Base-by-base conservation (phyloP, 345 rosid genomes). In the Carallia pectinifolia region DNA sequence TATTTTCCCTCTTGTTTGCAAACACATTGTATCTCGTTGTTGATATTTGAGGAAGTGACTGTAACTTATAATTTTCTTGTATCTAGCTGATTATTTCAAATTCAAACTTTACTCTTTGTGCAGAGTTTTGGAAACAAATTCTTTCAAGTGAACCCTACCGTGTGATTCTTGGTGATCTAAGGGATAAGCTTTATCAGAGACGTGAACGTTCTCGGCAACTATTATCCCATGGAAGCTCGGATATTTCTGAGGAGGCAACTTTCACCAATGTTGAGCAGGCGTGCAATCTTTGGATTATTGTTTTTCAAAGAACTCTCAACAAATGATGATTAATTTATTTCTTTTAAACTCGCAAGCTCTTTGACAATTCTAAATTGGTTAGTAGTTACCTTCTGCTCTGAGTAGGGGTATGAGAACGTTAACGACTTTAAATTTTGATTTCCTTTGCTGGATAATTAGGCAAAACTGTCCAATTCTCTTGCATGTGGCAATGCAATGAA, bases 101-200 rank as follows among this genome's bases (percentile, higher is more conserved):
- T 56, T 56, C 60, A 44, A 10, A 15, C 12, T 30, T 27, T 56
- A 10, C 15, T 56, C 34, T 19, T 10, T 15, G 29, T 7, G n/a
- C 87, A 95, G 97, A 95, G 68, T 95, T 95, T 64, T 92, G 99
- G 99, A 96, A 96, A 74, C 90, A 86, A 73, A 77, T 92, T 75
- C 97, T 96, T 74, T 71, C 92, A 7, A 90, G 70, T 66, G 99
- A 96, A 74, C 99, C 99, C 36, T 96, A 96, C 67, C 87, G 98
- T 53, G 97, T 94, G 48, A 81, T 96, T 54, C 98, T 96, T 29
- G 94, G 98, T 56, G 94, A 92, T 53, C 87, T 96, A 65, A 90
- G 99, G 74, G 99, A 90, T 81, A 96, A 90, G 73, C 76, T 96
- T 70, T 96, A 96, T 79, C 81, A 77, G 71, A 92, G 98, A 56